These are phyloP conservation scores for Ustilago lituana DNA, from an alignment of 1,284 basidiomycete genomes.

Conservation along the genomic window DNA sequence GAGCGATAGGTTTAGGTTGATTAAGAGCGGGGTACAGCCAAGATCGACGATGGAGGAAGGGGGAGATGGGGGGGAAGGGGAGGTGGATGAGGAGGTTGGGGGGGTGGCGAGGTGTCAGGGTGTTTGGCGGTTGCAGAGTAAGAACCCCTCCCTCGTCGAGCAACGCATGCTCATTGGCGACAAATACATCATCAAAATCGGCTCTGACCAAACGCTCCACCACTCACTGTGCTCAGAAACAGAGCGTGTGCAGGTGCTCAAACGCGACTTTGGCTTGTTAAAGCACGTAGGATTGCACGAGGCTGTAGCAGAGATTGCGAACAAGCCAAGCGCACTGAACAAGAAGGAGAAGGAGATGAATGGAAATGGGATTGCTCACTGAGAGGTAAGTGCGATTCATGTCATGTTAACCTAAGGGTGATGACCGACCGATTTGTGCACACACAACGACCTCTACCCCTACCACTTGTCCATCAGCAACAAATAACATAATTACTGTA, in stretches of 20 bases:
- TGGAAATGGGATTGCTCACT: background rate
- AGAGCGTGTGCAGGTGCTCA: conserved; percentile 30
- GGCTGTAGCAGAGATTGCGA: conserved; percentile 19
- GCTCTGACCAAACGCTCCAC: no score
- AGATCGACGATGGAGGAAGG: conserved; percentile 12
- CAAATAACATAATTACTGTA: no score
- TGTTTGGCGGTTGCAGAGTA: conserved; percentile 31
- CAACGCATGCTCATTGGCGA: conserved; percentile 29
- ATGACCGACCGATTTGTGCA: no score
- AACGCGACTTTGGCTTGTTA: conserved; percentile 28
- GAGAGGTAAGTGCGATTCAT: no score
- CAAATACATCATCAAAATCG: conserved; percentile 17
- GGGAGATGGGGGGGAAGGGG: background rate
- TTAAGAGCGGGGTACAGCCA: conserved; percentile 10
- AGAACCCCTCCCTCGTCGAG: conserved; percentile 13
- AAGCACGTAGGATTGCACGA: conserved; percentile 5
- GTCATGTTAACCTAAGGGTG: no score
- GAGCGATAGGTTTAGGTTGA: conserved; percentile 8
- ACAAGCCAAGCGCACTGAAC: conserved; percentile 23
- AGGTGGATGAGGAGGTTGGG: background rate
- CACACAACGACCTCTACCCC: no score
- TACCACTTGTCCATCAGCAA: no score
- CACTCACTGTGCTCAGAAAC: no score
- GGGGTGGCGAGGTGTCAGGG: background rate
- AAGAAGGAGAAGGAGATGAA: background rate